Conservation (phyloP, 2,329 filamentous ascomycete species). For the Metarhizium brunneum region DNA sequence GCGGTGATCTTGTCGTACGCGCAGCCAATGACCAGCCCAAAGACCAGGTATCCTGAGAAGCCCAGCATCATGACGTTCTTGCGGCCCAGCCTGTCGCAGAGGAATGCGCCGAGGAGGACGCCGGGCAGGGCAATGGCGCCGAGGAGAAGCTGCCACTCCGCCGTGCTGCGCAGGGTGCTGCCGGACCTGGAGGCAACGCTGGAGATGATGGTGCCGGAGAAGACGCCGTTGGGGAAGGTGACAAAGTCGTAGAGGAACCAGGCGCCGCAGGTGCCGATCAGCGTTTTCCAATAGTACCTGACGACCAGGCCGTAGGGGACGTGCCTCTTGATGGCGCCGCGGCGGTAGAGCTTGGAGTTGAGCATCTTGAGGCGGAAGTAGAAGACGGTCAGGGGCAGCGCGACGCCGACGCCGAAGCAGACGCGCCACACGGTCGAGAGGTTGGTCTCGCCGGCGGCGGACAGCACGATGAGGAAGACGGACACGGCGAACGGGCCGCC, state of each 20-base stretch:
- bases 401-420: conserved; percentile 37
- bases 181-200: conserved; percentile 23
- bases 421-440: conserved; percentile 36
- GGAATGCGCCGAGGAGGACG: conserved; percentile 37
- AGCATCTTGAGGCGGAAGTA: conserved; percentile 46
- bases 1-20: conserved; percentile 36
- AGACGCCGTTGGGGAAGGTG: conserved; percentile 38
- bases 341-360: conserved; percentile 40
- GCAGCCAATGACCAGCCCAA: conserved; percentile 42
- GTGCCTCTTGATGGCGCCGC: conserved; percentile 40
- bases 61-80: conserved; percentile 42
- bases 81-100: conserved; percentile 38
- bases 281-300: conserved; percentile 43
- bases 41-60: conserved; percentile 38
- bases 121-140: conserved; percentile 36
- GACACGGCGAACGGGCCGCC: conserved; percentile 30
- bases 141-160: conserved; percentile 38
- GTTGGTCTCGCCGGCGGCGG: conserved; percentile 22
- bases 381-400: conserved; percentile 43
- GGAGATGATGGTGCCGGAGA: conserved; percentile 34
- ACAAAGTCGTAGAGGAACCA: conserved; percentile 46
- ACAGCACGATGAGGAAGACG: conserved; percentile 36
- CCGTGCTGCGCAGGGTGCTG: conserved; percentile 30
- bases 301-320: conserved; percentile 41
- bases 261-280: conserved; percentile 43